Evolutionary conservation across 139 green algal genomes (phyloP).

Genomic region (Chlamydomonas sphaeroides): DNA sequence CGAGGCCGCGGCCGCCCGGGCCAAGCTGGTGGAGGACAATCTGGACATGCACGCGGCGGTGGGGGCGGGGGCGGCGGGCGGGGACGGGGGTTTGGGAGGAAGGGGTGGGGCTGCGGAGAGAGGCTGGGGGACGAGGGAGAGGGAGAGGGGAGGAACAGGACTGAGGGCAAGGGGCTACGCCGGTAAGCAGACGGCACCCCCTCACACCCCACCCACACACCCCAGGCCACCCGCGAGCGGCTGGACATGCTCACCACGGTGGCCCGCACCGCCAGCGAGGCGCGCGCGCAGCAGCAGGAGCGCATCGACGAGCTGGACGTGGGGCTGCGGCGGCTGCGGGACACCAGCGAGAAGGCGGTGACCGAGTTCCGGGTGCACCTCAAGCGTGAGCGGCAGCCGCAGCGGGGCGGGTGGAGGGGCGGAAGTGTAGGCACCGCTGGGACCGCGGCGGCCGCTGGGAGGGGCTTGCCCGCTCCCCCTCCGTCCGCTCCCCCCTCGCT

Average conservation of each 20-base stretch:
- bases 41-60: conserved; percentile 25
- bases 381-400: conserved; percentile 36
- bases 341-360: conserved; percentile 31
- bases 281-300: conserved; percentile 38
- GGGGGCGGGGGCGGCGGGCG: neutral
- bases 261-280: conserved; percentile 38
- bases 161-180: neutral
- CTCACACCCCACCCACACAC: neutral
- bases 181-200: neutral
- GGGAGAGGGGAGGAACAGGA: too few species aligned
- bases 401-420: too few species aligned
- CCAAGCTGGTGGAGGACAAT: conserved; percentile 45
- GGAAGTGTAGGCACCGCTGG: too few species aligned
- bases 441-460: too few species aligned
- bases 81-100: too few species aligned
- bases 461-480: too few species aligned
- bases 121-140: too few species aligned
- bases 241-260: conserved; percentile 52
- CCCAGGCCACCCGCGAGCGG: conserved; percentile 51
- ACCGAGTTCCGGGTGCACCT: conserved; percentile 11
- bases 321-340: neutral
- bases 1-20: conserved; percentile 29
- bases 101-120: neutral
- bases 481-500: too few species aligned
- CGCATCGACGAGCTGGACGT: conserved; percentile 50